Evolutionary conservation across 2,329 filamentous ascomycete species (phyloP).

Genomic region (Sarocladium brachiariae): DNA sequence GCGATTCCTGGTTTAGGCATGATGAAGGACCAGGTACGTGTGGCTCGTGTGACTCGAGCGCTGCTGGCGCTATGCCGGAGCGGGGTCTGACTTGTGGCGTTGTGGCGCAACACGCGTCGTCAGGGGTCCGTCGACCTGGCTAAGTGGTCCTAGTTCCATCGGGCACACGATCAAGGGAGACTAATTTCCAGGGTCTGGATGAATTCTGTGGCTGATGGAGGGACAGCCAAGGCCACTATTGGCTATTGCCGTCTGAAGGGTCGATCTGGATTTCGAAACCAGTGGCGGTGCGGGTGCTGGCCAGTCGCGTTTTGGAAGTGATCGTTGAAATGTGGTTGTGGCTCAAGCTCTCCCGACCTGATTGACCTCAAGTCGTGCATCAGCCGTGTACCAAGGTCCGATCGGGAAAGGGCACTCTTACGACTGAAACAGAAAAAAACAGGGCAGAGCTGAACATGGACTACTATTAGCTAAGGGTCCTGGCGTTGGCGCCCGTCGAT

Average conservation of each 20-base stretch:
- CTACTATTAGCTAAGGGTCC: neutral
- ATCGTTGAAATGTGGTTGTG: neutral
- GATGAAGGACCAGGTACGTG: slow-evolving; percentile 7
- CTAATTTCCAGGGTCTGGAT: slow-evolving; percentile 2
- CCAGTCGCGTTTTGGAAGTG: slow-evolving; percentile 1
- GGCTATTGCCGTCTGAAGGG: neutral
- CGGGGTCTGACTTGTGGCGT: slow-evolving; percentile 7
- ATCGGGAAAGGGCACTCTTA: neutral
- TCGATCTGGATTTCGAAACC: slow-evolving; percentile 9
- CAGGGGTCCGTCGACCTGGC: neutral
- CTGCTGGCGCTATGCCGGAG: slow-evolving; percentile 4
- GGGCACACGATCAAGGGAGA: neutral
- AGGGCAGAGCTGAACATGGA: neutral
- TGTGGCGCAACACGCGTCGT: slow-evolving; percentile 4
- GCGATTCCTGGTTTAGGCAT: slow-evolving; percentile 8
- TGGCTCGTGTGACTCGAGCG: slow-evolving; percentile 6
- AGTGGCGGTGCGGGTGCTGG: slow-evolving; percentile 7
- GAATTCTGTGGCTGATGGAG: neutral
- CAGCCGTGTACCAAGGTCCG: slow-evolving; percentile 3
- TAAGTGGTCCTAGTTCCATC: neutral
- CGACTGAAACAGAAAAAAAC: no score
- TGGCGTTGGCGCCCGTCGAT: neutral
- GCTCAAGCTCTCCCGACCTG: slow-evolving; percentile 4
- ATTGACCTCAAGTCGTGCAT: neutral
- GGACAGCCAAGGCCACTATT: neutral